Evolutionary conservation across 306 rosid species (phyloP), one percentile per base, ranked within the genome.

Genomic region (Lathyrus sativus): DNA sequence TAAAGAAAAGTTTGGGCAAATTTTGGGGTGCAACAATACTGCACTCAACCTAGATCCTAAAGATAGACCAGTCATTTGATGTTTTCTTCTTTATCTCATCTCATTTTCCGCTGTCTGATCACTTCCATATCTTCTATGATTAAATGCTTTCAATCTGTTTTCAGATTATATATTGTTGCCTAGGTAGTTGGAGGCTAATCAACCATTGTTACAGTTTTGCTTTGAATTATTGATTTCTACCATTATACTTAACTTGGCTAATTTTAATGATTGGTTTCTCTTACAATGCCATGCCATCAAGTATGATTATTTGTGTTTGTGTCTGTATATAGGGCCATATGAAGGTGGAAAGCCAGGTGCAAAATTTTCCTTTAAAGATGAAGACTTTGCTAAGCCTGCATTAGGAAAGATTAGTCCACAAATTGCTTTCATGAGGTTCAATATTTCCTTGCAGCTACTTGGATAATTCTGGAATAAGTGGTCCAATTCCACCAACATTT

Each of bases 291-390:
- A 19, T 54, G n/a, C 53, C 68, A 4, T 48, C 13, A 4, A 33
- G 53, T 42, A 6, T 35, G 69, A 48, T 26, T 70, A 55, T 6
- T 18, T 59, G 49, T 42, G n/a, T 4, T 6, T 26, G 33, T 66
- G 11, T 63, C 26, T 41, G 46, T 67, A 13, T 78, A 61, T 80
- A 93, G 99, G 99, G 67, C 38, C 84, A 67, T 84, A 80, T 12
- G 95, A 88, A 79, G 99, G 91, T 53, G 96, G 89, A 78, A 90
- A 90, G 78, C 88, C 99, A 0, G 99, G 90, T 70, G 96, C 96
- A 13, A 72, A 85, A 8, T 86, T 93, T 71, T 90, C 96, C 19
- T 88, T 93, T 69, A 86, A 84, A 82, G 97, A 93, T 28, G 95
- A 90, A 7, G 99, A 93, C 82, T 93, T 93, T 67, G 75, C 90